Base-by-base conservation (phyloP, 1,284 basidiomycete genomes). In the Trichosporon sp. region DNA sequence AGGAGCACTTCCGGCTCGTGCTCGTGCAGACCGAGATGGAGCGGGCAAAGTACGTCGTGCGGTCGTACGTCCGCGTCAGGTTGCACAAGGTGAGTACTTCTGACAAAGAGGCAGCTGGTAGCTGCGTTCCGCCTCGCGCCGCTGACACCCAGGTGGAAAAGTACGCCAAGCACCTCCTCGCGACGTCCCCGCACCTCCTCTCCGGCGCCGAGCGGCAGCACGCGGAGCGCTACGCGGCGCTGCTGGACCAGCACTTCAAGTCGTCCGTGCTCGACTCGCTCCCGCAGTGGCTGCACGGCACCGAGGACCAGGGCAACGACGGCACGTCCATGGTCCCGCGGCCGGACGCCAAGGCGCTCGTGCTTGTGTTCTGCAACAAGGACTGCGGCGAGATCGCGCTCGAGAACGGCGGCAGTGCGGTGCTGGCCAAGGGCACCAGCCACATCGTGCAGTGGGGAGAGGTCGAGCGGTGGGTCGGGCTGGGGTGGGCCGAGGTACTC, bases 21-120 rank as follows among this genome's bases (percentile, higher is more conserved):
- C 89, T 96, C 62, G 93, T 93, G 0, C 92, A 95, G 83, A 94
- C 92, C 0, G 94, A 97, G 82, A 89, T 95, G 77, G 94, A 97
- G 81, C 88, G 94, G 53, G 91, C 93, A 75, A 94, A 93, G 82
- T 97, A 92, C 78, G 87, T 95, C 69, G 88, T 95, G 25, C 84
- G 93, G 67, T 91, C 91, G 1, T 96, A 95, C 79, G 87, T 95
- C 3, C 87, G 93, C n/a, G 92, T 91, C 38, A 85, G 94, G 71
- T 80, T 95, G 66, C 89, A 87, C 85, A 97, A 97, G 87, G 93
- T 91, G 70, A 64, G 85, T 76, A 13, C 25, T 12, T 31, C 12
- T 6, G 53, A n/a, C n/a, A n/a, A n/a, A n/a, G n/a, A n/a, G n/a
- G n/a, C n/a, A n/a, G n/a, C n/a, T n/a, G n/a, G n/a, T n/a, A n/a